These are phyloP conservation scores for Eucalyptus microcorys DNA, from an alignment of 345 rosid genomes.

Conservation along the genomic window DNA sequence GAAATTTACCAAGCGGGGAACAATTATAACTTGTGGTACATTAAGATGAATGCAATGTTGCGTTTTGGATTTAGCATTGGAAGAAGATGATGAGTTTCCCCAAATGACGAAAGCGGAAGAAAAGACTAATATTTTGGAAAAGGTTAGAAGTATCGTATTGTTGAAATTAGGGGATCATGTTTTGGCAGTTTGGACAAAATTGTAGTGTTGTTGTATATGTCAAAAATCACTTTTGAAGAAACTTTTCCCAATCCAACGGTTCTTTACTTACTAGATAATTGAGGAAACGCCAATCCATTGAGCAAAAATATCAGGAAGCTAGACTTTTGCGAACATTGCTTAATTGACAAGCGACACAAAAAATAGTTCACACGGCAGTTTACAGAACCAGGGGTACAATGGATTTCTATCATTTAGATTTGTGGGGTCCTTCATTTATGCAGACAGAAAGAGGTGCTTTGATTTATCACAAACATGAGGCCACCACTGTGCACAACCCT, in stretches of 20 bases:
- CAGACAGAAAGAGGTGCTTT: background rate
- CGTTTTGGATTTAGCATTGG: background rate
- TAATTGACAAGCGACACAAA: background rate
- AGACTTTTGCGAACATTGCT: background rate
- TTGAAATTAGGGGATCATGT: background rate
- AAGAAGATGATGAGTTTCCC: background rate
- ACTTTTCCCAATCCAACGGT: background rate
- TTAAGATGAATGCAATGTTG: background rate
- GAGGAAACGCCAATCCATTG: background rate
- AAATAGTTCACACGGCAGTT: background rate
- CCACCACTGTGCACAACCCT: rapidly evolving
- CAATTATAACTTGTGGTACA: background rate
- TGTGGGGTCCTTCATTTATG: background rate
- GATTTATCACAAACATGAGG: background rate
- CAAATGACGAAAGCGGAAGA: background rate
- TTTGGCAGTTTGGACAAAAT: background rate
- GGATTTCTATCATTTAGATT: background rate
- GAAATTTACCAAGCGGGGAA: background rate
- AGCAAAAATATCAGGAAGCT: background rate
- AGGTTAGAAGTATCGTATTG: background rate
- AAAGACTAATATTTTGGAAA: background rate
- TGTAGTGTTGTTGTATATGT: rapidly evolving
- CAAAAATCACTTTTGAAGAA: background rate
- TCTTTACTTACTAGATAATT: background rate
- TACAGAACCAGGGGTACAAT: background rate